Base-by-base conservation (phyloP, 805 yeast genomes). In the Yarrowia keelungensis region DNA sequence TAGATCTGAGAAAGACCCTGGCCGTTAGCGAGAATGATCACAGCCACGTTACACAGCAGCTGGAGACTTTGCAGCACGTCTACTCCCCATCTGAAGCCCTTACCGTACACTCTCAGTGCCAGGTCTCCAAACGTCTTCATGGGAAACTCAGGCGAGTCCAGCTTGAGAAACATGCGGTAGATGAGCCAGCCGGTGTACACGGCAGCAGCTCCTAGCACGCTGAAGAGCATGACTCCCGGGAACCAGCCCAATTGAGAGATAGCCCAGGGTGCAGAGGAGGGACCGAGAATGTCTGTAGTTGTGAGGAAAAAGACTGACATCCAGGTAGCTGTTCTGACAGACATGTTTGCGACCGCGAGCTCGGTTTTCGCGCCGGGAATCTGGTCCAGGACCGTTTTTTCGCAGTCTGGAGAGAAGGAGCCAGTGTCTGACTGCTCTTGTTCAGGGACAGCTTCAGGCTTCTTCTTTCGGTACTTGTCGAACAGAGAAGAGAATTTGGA, bases 401-500 rank as follows among this genome's bases (percentile, higher is more conserved):
- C 51, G 16, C 12, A 15, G 51, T 47, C 51, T 26, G 51, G 12
- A 46, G 35, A 5, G 10, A 22, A 19, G n/a, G 49, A 3, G 11
- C 49, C 50, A 9, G n/a, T 46, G 50, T 16, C 14, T 22, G 14
- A 5, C 11, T 46, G n/a, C 10, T 46, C 50, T 1, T 15, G 22
- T 4, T 15, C n/a, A 10, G n/a, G 9, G 11, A 26, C 51, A 15
- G 16, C 9, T 12, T 46, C 51, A 4, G 51, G 32, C 19, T 47
- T 47, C 51, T 47, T 46, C 35, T 46, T 47, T 8, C 51, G 51
- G 51, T 47, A 47, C 51, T 47, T 47, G 51, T 47, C 51, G 51
- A 47, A 47, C 7, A 47, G 11, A 14, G 51, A 47, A 2, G 36
- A 26, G 36, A 47, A 47, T 5, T 3, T 5, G 16, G 51, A 47